Percentiles rank a stretch among this genome's conserved stretches.
Evolutionary conservation across 208 protist species (phyloP).

Genomic region (Lotmaria passim): DNA sequence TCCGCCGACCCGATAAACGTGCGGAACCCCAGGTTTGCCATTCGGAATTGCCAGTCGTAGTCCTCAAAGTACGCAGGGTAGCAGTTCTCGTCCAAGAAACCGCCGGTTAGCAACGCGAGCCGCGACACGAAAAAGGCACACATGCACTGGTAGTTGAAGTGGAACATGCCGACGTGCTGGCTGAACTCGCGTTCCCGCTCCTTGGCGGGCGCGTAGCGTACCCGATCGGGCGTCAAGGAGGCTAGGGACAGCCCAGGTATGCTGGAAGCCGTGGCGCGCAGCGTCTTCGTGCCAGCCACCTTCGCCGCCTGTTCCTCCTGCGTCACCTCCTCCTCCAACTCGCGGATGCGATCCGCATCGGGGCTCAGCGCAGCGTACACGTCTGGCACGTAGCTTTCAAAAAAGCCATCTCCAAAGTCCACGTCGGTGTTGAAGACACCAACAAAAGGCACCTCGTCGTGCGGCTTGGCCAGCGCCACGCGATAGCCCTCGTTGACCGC

Average conservation of each 20-base stretch:
- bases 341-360: constrained; percentile 19
- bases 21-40: constrained; percentile 14
- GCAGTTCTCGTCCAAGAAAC: constrained; percentile 28
- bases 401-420: constrained; percentile 18
- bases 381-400: constrained; percentile 19
- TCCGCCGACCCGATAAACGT: constrained; percentile 17
- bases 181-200: constrained; percentile 13
- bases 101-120: constrained; percentile 19
- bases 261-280: constrained; percentile 2
- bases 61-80: constrained; percentile 29
- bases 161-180: constrained; percentile 21
- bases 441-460: constrained; percentile 24
- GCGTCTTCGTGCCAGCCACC: background rate
- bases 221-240: constrained; percentile 6
- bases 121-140: constrained; percentile 27
- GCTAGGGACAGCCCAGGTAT: constrained; percentile 9
- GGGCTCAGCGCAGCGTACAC: constrained; percentile 13
- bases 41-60: constrained; percentile 24
- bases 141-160: constrained; percentile 23
- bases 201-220: constrained; percentile 8
- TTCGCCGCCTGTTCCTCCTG: constrained; percentile 14
- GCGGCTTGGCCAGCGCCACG: constrained; percentile 20
- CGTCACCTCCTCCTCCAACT: constrained; percentile 18
- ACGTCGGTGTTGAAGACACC: constrained; percentile 32
- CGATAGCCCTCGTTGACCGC: constrained; percentile 28